Conservation (phyloP, 78 protist genomes). For the Anaeramoeba flamelloides region DNA sequence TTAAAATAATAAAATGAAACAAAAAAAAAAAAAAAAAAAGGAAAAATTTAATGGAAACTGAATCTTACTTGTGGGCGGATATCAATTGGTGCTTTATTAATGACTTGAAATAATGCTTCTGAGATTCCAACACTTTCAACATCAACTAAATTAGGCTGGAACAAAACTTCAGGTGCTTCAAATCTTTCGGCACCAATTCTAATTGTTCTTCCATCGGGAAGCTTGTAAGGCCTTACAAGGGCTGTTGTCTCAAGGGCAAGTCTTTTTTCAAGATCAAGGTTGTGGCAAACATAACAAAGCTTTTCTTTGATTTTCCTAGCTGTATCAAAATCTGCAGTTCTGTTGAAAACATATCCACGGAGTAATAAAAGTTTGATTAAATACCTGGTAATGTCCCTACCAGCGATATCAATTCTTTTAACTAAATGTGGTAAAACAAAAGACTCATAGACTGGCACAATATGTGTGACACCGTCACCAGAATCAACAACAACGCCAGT, state of each 20-base stretch:
- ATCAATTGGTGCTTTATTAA: conserved; percentile 78
- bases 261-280: conserved; percentile 58
- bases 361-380: not conserved
- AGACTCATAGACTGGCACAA: conserved; percentile 96
- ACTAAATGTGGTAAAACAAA: conserved; percentile 53
- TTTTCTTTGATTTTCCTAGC: conserved; percentile 86
- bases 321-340: conserved; percentile 95
- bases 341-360: conserved; percentile 70
- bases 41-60: no score
- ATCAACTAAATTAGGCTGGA: conserved; percentile 81
- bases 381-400: conserved; percentile 60
- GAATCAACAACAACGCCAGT: conserved; percentile 92
- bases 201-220: conserved; percentile 87
- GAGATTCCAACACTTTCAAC: conserved; percentile 61
- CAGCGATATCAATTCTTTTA: conserved; percentile 87
- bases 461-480: conserved; percentile 99
- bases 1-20: no score
- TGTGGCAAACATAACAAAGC: conserved; percentile 85
- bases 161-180: conserved; percentile 91
- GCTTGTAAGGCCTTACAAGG: no score
- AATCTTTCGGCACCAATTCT: conserved; percentile 84
- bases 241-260: conserved; percentile 92
- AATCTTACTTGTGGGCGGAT: conserved; percentile 41
- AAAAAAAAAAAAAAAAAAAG: no score
- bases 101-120: conserved; percentile 67